Base-by-base conservation (phyloP, 192 early-diverging fungal genomes). In the Coemansia sp. region DNA sequence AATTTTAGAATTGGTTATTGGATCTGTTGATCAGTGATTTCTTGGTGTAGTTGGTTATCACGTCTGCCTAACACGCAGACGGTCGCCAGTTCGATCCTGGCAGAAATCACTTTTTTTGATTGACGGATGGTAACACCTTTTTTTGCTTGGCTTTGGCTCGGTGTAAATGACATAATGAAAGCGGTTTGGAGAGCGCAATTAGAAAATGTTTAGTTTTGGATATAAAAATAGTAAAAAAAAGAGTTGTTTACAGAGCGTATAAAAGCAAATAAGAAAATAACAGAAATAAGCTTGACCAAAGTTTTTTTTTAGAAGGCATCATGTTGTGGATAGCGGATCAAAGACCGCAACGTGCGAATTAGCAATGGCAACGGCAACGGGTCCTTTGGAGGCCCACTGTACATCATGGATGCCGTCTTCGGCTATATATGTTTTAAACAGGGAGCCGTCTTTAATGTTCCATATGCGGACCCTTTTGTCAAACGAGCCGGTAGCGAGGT, bases 391-490 rank as follows among this genome's bases (percentile, higher is more conserved):
- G 0, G 77, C 71, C 77, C 77, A 80, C 55, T 80, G 77, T 16
- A 80, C 61, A 32, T 80, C 77, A 53, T 80, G 72, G 36, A 80
- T 70, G 1, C 68, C 72, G 19, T 80, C 77, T 11, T 80, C 77
- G n/a, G 77, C 72, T 2, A 50, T 27, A 55, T 58, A 80, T 8
- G 77, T 55, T 52, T 68, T 80, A 52, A 65, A 67, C 36, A 80
- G 23, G 22, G 72, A 65, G 5, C 72, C 77, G 22, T 80, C 72
- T 46, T 80, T 80, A 39, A 80, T 54, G 50, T 29, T 58, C 91
- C 91, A 94, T 10, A 95, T 79, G 71, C 88, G 87, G 28, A 94
- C 80, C 18, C 83, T 80, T 11, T 89, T 82, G 81, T 95, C 92
- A 63, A 90, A 87, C 27, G 86, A 85, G 23, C 90, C 92, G 16